phyloP scores from a whole-genome alignment of 495 filamentous ascomycete genomes.

The Mytilinidion resinicola region DNA sequence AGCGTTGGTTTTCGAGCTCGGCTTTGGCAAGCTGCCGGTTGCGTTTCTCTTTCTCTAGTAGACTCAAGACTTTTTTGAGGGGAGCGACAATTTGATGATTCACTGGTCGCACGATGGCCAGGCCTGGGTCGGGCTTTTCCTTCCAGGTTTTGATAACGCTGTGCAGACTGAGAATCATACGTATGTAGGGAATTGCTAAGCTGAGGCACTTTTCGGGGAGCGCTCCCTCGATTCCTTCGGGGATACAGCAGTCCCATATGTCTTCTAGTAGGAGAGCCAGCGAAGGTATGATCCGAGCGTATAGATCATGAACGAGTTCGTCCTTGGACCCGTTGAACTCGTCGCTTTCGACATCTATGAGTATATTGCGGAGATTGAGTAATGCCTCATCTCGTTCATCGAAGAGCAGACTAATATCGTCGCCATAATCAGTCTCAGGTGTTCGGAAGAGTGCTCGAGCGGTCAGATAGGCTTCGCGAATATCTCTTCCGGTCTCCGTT shows the following conservation, averaged over 20 bases:
- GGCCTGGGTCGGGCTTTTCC: background rate
- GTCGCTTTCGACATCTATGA: conserved; percentile 8
- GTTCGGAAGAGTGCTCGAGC: background rate
- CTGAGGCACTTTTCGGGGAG: background rate
- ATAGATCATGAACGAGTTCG: background rate
- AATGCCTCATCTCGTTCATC: background rate
- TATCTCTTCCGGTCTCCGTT: background rate
- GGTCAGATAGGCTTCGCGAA: background rate
- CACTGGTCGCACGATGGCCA: background rate
- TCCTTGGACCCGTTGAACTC: background rate
- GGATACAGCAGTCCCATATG: background rate
- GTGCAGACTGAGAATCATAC: background rate
- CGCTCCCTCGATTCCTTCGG: background rate
- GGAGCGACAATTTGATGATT: conserved; percentile 4
- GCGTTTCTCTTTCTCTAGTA: background rate
- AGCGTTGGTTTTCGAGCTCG: no score
- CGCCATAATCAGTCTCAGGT: background rate
- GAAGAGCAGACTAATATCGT: background rate
- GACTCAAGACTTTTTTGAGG: background rate
- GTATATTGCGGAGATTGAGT: background rate
- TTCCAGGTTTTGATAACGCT: background rate
- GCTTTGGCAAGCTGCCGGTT: background rate
- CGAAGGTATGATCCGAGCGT: background rate
- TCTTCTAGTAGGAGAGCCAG: background rate
- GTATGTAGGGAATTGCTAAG: background rate